Evolutionary conservation across 75 land plant species (phyloP), one percentile per base, ranked within the genome.

Genomic region (Sequoiadendron giganteum): DNA sequence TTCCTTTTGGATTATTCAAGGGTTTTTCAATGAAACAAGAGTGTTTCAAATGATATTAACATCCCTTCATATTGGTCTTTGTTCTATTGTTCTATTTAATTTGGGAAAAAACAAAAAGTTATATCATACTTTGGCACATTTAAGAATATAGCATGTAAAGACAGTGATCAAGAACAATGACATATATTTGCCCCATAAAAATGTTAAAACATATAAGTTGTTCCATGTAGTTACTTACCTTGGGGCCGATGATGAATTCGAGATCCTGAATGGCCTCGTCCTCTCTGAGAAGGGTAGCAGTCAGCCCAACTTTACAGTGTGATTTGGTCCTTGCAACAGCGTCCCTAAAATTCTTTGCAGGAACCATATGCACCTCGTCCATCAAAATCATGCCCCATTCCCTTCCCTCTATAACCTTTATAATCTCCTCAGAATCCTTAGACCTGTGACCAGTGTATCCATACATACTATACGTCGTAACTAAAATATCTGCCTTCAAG

Each of bases 361-460:
- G 89, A 25, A 88, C 89, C 49, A 88, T 89, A 56, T 88, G 89
- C 47, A 88, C 89, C 89, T 88, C 89, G 19, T 88, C 89, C 89
- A 88, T 88, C 21, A 88, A 89, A 45, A 88, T 40, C 10, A 88
- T 48, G 8, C 89, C 89, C 89, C 89, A 88, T 55, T 88, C 89
- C 10, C 89, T 49, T 5, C 36, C 48, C 86, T 42, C 48, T 25
- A 88, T 56, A 3, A 10, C 45, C n/a, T 68, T 61, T 9, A 88
- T 87, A 38, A 88, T 84, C 45, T 88, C 32, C 45, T 87, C 89
- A 1, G 89, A 88, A 13, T 88, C 89, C 87, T 88, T 88, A 34
- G 89, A 88, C 25, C 89, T 90, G n/a, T 88, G 87, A 14, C 89
- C 89, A 1, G 72, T 87, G 25, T 52, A 88, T 1, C 88, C 89